Conservation (phyloP, 768 basidiomycete genomes). For the Kwoniella heveanensis region DNA sequence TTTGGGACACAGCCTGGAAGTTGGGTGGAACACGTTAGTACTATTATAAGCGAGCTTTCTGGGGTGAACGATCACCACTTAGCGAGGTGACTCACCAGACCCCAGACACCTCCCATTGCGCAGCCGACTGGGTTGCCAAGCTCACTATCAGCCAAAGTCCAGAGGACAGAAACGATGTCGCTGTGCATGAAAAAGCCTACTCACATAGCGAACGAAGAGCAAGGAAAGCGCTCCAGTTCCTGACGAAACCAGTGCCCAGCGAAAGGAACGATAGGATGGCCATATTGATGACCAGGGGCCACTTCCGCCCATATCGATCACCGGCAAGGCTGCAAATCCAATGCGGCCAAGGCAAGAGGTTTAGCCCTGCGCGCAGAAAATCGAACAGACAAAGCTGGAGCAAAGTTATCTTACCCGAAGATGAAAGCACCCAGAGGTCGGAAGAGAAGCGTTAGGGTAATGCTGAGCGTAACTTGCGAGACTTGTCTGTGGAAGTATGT, state of each 20-base stretch:
- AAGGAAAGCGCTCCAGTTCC: slow-evolving; percentile 75
- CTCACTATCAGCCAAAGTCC: no score
- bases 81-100: neutral
- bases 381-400: no score
- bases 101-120: slow-evolving; percentile 5
- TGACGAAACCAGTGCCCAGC: slow-evolving; percentile 74
- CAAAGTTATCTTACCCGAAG: slow-evolving; percentile 63
- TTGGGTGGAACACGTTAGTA: slow-evolving; percentile 24
- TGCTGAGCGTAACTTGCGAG: slow-evolving; percentile 49
- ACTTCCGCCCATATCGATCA: slow-evolving; percentile 63
- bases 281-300: slow-evolving; percentile 61
- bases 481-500: slow-evolving; percentile 19
- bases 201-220: slow-evolving; percentile 61
- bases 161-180: no score
- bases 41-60: no score
- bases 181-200: neutral
- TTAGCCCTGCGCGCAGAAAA: no score
- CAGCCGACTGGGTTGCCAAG: neutral
- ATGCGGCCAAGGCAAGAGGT: no score
- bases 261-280: slow-evolving; percentile 60
- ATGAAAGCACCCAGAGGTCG: slow-evolving; percentile 66
- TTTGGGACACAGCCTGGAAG: slow-evolving; percentile 61
- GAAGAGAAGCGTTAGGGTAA: slow-evolving; percentile 86
- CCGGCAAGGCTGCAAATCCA: neutral
- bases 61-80: no score